phyloP scores from a whole-genome alignment of 306 rosid species.

The Neltuma alba region DNA sequence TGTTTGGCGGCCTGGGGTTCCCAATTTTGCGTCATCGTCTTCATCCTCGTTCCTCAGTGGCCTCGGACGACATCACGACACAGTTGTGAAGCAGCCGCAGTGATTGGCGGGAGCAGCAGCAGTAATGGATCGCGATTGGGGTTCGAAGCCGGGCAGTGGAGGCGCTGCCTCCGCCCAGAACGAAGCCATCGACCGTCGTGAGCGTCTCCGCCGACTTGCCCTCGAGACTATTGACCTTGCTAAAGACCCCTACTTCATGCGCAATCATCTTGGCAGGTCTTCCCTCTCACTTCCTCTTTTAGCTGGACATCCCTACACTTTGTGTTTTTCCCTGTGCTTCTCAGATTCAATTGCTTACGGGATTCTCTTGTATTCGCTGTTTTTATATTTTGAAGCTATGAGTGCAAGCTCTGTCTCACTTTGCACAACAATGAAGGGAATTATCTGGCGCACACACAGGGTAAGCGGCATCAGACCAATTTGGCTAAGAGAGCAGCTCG shows the following conservation, averaged over 20 bases:
- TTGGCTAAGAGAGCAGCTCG: constrained; percentile 95
- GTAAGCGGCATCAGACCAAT: constrained; percentile 94
- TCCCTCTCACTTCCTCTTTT: not conserved
- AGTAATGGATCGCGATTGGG: constrained; percentile 97
- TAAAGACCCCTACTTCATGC: constrained; percentile 96
- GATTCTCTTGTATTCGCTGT: not conserved
- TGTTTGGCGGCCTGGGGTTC: not conserved
- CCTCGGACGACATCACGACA: not conserved
- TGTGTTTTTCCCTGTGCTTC: not conserved
- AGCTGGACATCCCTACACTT: not conserved
- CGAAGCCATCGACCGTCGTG: constrained; percentile 97
- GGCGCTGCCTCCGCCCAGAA: constrained; percentile 97
- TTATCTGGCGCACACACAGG: constrained; percentile 97
- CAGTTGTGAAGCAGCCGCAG: not conserved
- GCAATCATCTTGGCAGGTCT: constrained; percentile 88
- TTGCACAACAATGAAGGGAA: constrained; percentile 96
- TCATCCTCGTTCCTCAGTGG: not conserved
- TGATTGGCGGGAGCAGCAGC: not conserved
- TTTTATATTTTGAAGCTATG: constrained; percentile 57
- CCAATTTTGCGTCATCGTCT: not conserved
- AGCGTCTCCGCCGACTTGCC: constrained; percentile 92
- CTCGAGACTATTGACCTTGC: constrained; percentile 96
- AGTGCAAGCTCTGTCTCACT: constrained; percentile 92
- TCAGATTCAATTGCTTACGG: not conserved
- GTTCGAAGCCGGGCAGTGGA: constrained; percentile 99